A percentile compares a stretch with the other conserved stretches of the same genome.
phyloP scores from a whole-genome alignment of 2,329 filamentous ascomycete species.

The Xylaria sp. region DNA sequence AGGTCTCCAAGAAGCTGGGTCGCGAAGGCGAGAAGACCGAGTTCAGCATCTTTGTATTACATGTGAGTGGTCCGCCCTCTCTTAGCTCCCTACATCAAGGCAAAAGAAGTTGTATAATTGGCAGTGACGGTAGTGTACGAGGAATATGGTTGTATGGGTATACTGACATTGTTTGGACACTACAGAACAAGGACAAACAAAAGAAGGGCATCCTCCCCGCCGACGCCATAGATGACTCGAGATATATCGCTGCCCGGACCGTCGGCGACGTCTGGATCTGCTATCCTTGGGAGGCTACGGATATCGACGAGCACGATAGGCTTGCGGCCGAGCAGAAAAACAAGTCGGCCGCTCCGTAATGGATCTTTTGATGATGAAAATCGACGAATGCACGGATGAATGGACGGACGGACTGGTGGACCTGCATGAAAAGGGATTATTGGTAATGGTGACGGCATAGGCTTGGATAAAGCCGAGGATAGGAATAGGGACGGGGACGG shows the following conservation, averaged over 20 bases:
- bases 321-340: conserved; percentile 65
- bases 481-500: not conserved
- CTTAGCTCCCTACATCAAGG: not conserved
- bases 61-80: conserved; percentile 66
- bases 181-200: conserved; percentile 91
- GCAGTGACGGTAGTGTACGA: not conserved
- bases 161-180: conserved; percentile 14
- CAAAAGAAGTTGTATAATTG: not conserved
- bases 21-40: conserved; percentile 77
- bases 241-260: conserved; percentile 88
- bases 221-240: conserved; percentile 76
- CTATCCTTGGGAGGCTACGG: conserved; percentile 96
- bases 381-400: not conserved
- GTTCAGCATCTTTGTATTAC: conserved; percentile 95
- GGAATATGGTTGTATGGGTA: not conserved
- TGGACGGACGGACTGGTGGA: not conserved
- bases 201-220: conserved; percentile 90
- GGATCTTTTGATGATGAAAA: not conserved
- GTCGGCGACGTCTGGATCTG: conserved; percentile 97
- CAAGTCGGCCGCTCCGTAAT: conserved; percentile 43
- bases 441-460: conserved; percentile 9
- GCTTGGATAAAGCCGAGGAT: conserved; percentile 11
- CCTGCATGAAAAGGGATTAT: conserved; percentile 21
- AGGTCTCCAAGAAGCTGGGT: conserved; percentile 78
- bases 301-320: conserved; percentile 92